A percentile compares a stretch with the other conserved stretches of the same genome.
These are phyloP conservation scores for Talaromyces liani DNA, from an alignment of 495 filamentous ascomycete genomes.

Conservation along the genomic window DNA sequence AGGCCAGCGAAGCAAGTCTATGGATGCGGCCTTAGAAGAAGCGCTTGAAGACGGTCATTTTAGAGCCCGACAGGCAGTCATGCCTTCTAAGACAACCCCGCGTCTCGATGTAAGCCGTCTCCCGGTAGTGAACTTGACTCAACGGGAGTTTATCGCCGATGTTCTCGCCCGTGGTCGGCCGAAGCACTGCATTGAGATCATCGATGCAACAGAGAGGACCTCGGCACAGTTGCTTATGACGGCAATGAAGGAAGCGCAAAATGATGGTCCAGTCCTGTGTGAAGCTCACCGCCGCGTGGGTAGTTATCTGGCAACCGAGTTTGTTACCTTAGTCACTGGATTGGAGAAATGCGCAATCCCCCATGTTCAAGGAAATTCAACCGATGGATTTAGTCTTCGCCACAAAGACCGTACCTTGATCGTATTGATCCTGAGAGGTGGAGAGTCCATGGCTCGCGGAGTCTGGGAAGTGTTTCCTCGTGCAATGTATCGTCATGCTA, in stretches of 20 bases:
- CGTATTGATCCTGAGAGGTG: conserved; percentile 58
- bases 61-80: conserved; percentile 37
- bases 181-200: conserved; percentile 16
- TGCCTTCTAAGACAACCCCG: conserved; percentile 30
- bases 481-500: conserved; percentile 52
- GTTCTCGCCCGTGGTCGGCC: conserved; percentile 17
- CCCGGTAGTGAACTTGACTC: conserved; percentile 33
- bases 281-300: conserved; percentile 46
- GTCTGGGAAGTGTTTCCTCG: conserved; percentile 48
- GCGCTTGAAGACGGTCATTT: conserved; percentile 39
- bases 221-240: conserved; percentile 51
- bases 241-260: conserved; percentile 43
- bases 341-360: conserved; percentile 42
- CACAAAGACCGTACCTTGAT: conserved; percentile 48
- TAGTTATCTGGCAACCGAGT: conserved; percentile 46
- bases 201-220: conserved; percentile 36
- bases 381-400: conserved; percentile 42
- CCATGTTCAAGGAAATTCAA: conserved; percentile 46
- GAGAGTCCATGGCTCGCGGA: conserved; percentile 60
- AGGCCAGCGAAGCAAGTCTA: conserved; percentile 43
- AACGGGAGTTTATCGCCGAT: conserved; percentile 27
- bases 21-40: conserved; percentile 40
- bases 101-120: conserved; percentile 41
- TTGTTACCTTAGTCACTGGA: conserved; percentile 42
- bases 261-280: conserved; percentile 39